Evolutionary conservation across 306 rosid genomes (phyloP), one percentile per base, ranked within the genome.

Genomic region (Sicyos edulis): DNA sequence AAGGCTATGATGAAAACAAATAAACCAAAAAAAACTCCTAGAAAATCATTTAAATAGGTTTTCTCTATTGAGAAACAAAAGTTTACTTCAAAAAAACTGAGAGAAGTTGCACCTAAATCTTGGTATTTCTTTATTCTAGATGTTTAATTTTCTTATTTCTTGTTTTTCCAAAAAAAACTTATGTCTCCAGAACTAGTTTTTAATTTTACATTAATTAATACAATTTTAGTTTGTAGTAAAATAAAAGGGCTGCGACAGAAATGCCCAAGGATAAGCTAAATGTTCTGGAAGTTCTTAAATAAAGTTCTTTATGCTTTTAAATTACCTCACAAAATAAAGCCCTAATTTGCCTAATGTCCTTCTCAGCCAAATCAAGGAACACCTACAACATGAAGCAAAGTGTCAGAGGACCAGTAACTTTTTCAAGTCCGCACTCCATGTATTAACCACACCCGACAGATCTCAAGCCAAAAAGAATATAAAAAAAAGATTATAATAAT

Each of bases 271-370:
- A 17, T 70, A 32, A 10, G n/a, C 45, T 71, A 53, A 14, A 26
- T 10, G 17, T 32, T 53, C 59, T 7, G 24, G 16, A n/a, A 51
- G n/a, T 50, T 24, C 47, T 70, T 15, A 29, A 42, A 42, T 42
- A 42, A 42, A 42, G 47, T 42, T 42, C 40, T 2, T 34, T 34
- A 26, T 47, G 14, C 21, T 21, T 19, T 49, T 22, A 24, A 70
- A 53, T 78, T 85, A 90, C 98, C 98, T 93, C 98, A 45, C 85
- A 83, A 61, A 93, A 90, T 74, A 93, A 80, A 74, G 86, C 81
- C 66, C 82, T 93, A 63, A 93, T 84, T 87, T 86, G 88, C 79
- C 83, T 88, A 91, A 90, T 86, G 82, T 90, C 98, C 90, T 90
- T 93, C 78, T 89, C 95, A 44, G 91, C 79, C 88, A 93, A 83